Evolutionary conservation across 495 filamentous ascomycete species (phyloP), one percentile per base, ranked within the genome.

Genomic region (Annulohypoxylon maeteangense): DNA sequence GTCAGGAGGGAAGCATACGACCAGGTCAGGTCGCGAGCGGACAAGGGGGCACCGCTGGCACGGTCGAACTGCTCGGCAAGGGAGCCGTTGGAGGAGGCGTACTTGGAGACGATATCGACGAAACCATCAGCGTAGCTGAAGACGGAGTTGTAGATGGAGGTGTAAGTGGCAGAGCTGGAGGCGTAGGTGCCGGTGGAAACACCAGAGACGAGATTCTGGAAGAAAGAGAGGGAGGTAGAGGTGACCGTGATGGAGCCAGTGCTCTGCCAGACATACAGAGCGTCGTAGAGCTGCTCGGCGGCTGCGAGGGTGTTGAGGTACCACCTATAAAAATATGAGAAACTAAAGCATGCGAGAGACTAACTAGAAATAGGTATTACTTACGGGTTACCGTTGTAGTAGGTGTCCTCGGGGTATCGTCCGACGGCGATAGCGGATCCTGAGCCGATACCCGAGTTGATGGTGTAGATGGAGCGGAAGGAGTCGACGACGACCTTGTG

Each of bases 341-440:
- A 10, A 20, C 56, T 11, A 29, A 29, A 34, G 56, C 38, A 7
- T 34, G 53, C 2, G 42, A 6, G 2, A 42, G 7, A 23, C 40
- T n/a, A n/a, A 42, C 32, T 42, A 44, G 57, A 25, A 20, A 61
- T 14, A 5, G 8, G 22, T n/a, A 54, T 0, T 34, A 70, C 63
- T 65, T 40, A 76, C 71, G 87, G 88, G 77, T 90, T 89, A 18
- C 88, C 89, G 53, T 86, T 85, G 72, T 88, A 87, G 71, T 92
- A 93, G 3, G 80, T 74, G 66, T 93, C 91, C 70, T 92, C 90
- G 1, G 89, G 75, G 73, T 93, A 93, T 20, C 91, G 78, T 47
- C 91, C 91, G 7, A 91, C 82, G 12, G 90, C 88, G 20, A 88
- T 85, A 4, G 88, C 88, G 10, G 78, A 72, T 11, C 87, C 85